Evolutionary conservation across 257 asterid genomes (phyloP), one percentile per base, ranked within the genome.

Genomic region (Parsonsia alboflavescens): DNA sequence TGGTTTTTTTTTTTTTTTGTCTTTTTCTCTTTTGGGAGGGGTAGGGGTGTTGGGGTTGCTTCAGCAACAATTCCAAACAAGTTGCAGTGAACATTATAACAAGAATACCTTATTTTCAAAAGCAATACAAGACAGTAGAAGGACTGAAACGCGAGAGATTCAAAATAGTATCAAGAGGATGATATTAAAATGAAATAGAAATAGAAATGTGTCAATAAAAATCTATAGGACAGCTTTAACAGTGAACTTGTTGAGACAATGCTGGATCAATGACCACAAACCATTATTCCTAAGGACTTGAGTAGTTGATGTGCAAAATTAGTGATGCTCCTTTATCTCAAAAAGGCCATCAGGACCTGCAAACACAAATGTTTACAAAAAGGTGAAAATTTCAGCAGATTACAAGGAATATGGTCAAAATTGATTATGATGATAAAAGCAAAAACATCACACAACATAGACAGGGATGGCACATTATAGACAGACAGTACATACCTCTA

Each of bases 271-370:
- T 45, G 36, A 50, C 9, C 70, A 81, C 46, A 16, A 36, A 73
- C 70, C 74, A 73, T 84, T 80, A 83, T 76, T 83, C 19, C 54
- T 68, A 6, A 28, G 24, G 70, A 61, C 71, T 77, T 75, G 73
- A 53, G 5, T 45, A 48, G 49, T 50, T 33, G 16, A 13, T 48
- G 70, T 36, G 48, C 66, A 33, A 5, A 26, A 33, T 84, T 74
- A 81, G 57, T 84, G 84, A 68, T 83, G 81, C 65, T 84, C 73
- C 86, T 88, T 89, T 36, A 5, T 28, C 88, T 91, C 97, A 67
- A 91, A 91, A 50, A 91, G 90, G 42, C 96, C 97, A 86, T 89
- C 96, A n/a, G 96, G 96, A 82, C 97, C 96, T 89, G 88, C 82
- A 84, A 22, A 61, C 63, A 70, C 58, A 41, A 45, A 73, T 62